Evolutionary conservation across 2,329 filamentous ascomycete species (phyloP), one percentile per base, ranked within the genome.

Genomic region (Scedosporium dehoogii): DNA sequence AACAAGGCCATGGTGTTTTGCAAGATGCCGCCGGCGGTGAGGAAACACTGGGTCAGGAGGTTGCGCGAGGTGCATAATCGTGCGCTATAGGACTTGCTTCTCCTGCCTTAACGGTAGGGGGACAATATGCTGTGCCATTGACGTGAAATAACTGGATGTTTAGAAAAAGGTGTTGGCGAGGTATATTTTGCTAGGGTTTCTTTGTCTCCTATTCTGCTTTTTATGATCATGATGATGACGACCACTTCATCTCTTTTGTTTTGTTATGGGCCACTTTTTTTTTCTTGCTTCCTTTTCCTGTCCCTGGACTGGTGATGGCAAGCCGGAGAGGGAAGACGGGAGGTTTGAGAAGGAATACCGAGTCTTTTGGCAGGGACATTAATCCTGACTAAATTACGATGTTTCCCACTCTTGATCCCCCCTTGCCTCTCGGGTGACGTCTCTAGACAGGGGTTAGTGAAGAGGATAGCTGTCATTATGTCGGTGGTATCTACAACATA

Each of bases 1-100:
- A 81, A 80, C 68, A 85, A 83, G 69, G 83, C 83, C 33, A 81
- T 85, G 76, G 78, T 85, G 51, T 86, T 85, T 66, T 84, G 82
- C 73, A 85, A 85, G 73, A 85, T 85, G 81, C 79, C 82, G 0
- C 71, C 75, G 2, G 69, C 71, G 10, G 70, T 85, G 64, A 74
- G 82, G 58, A 75, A 78, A 64, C 82, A 85, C 67, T 85, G 83
- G 83, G 79, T 85, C 2, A 79, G 76, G 67, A 72, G 79, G 62
- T 72, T 84, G 62, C 71, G 80, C 27, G 81, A 84, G 65, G 71
- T 76, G 58, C 75, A 78, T 33, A 66, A 64, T 21, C 51, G 29
- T 16, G 42, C 18, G 23, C 10, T 42, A 4, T 62, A 58, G 55
- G 51, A 25, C 16, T 14, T 25, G 7, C 18, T 59, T 21, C 23